Percentiles rank a stretch among this genome's conserved stretches.
phyloP scores from a whole-genome alignment of 768 basidiomycete genomes.

The Boletus rubropictus region DNA sequence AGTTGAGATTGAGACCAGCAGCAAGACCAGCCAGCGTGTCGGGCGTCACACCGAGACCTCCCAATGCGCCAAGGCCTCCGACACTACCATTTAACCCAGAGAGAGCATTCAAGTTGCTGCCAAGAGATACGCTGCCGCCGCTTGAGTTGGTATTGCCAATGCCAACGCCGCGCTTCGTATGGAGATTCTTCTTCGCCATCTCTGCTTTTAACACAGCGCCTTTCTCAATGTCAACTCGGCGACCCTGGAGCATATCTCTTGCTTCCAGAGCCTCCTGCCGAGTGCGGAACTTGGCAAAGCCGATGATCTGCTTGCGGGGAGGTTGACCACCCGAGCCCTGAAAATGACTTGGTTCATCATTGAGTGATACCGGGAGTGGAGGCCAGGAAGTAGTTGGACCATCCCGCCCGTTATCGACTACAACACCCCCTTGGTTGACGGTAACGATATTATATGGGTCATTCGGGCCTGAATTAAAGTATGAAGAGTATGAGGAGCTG shows the following conservation, averaged over 20 bases:
- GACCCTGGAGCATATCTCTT: constrained; percentile 81
- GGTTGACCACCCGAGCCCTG: constrained; percentile 35
- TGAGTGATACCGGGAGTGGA: constrained; percentile 29
- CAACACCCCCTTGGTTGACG: constrained; percentile 75
- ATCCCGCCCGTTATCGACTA: constrained; percentile 74
- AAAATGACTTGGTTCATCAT: constrained; percentile 31
- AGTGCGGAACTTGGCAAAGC: constrained; percentile 93
- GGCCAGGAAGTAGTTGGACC: constrained; percentile 71
- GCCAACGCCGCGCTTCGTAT: constrained; percentile 90
- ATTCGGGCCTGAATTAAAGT: constrained; percentile 48
- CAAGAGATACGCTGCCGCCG: constrained; percentile 26
- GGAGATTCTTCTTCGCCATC: constrained; percentile 99
- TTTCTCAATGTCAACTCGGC: constrained; percentile 88
- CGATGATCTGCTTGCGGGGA: constrained; percentile 93
- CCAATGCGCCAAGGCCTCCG: constrained; percentile 24
- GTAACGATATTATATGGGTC: constrained; percentile 84
- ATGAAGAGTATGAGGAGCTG: constrained; percentile 31
- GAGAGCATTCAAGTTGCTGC: constrained; percentile 22
- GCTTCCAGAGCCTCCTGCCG: constrained; percentile 84
- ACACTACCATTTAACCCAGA: constrained; percentile 24
- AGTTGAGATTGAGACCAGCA: constrained; percentile 28
- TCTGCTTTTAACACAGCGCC: constrained; percentile 93
- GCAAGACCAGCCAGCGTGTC: constrained; percentile 26
- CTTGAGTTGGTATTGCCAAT: constrained; percentile 38
- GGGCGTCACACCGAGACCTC: constrained; percentile 24